Percentiles rank a stretch among this genome's conserved stretches.
phyloP scores from a whole-genome alignment of 345 rosid genomes.

The Abelmoschus esculentus region DNA sequence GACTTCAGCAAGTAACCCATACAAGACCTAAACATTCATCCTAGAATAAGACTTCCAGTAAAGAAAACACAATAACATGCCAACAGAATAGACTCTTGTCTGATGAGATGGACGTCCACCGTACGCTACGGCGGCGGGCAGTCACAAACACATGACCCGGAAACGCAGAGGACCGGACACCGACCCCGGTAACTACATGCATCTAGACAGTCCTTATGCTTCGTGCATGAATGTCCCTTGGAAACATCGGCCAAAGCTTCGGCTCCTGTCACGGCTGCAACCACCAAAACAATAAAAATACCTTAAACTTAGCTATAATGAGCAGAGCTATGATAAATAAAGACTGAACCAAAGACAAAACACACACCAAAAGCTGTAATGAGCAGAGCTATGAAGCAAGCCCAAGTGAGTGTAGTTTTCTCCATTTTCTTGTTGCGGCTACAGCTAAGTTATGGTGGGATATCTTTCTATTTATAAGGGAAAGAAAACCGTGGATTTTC shows the following conservation, averaged over 20 bases:
- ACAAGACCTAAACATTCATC: no score
- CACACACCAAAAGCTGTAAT: background rate
- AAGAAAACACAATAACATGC: background rate
- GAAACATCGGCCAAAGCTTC: background rate
- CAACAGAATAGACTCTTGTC: background rate
- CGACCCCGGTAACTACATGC: constrained; percentile 5
- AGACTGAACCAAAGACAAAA: no score
- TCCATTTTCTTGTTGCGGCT: background rate
- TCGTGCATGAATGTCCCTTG: constrained; percentile 8
- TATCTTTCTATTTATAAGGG: background rate
- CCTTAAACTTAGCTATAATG: background rate
- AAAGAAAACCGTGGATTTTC: background rate
- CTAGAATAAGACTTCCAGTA: no score
- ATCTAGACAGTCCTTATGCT: background rate
- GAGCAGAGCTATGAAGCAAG: constrained; percentile 6
- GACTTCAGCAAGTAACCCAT: no score
- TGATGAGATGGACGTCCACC: background rate
- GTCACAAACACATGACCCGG: constrained; percentile 6
- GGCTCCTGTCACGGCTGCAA: background rate
- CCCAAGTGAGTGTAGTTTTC: background rate
- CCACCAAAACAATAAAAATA: background rate
- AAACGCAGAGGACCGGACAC: constrained; percentile 1
- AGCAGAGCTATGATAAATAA: no score
- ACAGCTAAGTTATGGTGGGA: no score
- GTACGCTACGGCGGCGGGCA: constrained; percentile 5